phyloP scores from a whole-genome alignment of 2,329 filamentous ascomycete species.

The Verticillium tricorpus region DNA sequence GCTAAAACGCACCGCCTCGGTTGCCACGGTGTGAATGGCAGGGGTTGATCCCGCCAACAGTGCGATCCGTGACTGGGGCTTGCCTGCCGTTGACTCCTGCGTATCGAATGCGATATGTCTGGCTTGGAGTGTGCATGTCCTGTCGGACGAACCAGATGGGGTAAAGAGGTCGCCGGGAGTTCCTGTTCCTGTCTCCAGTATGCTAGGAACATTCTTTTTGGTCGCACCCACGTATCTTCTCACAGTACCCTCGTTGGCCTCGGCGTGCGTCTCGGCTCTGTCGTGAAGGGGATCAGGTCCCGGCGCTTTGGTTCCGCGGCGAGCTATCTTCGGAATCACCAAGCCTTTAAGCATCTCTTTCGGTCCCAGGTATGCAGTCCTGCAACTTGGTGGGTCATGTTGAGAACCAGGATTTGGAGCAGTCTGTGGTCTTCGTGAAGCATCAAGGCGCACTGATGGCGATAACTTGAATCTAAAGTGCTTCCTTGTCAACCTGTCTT shows the following conservation, averaged over 20 bases:
- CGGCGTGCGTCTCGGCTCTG: neutral
- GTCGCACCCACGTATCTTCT: neutral
- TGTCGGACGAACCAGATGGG: neutral
- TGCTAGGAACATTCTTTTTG: neutral
- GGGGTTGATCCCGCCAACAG: slow-evolving; percentile 3
- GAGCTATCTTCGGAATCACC: slow-evolving; percentile 2
- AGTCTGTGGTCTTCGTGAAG: neutral
- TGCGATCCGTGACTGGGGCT: neutral
- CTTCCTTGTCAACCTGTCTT: neutral
- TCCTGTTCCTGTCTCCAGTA: neutral
- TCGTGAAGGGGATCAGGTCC: neutral
- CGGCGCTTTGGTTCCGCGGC: neutral
- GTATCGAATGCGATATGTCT: slow-evolving; percentile 3
- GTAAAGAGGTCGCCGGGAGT: slow-evolving; percentile 1
- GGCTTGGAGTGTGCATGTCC: neutral
- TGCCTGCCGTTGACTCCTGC: neutral
- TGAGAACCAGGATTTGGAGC: neutral
- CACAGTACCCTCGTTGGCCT: slow-evolving; percentile 3
- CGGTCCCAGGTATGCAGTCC: neutral
- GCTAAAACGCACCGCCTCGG: neutral
- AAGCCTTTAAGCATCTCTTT: neutral
- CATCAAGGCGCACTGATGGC: neutral
- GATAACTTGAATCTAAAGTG: neutral
- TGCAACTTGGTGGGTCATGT: neutral
- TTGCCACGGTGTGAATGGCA: neutral